Evolutionary conservation across 2,329 filamentous ascomycete genomes (phyloP).

Genomic region (Septoria petroselini): DNA sequence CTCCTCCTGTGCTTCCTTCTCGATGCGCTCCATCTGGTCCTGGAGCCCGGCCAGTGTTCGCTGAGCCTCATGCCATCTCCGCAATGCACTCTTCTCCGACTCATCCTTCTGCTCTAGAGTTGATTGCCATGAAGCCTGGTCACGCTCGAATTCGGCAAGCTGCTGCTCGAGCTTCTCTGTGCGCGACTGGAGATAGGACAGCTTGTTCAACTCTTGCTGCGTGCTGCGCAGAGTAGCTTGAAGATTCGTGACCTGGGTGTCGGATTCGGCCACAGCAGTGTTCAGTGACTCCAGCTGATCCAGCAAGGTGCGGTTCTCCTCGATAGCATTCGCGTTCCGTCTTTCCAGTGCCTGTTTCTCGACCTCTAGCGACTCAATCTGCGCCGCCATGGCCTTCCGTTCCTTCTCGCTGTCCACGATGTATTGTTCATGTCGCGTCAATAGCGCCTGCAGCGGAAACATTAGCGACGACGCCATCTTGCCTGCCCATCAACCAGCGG

Average conservation of each 20-base stretch:
- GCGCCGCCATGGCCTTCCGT: constrained; percentile 66
- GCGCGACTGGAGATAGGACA: constrained; percentile 70
- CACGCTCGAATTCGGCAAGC: constrained; percentile 72
- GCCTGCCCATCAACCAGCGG: constrained; percentile 29
- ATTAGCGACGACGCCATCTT: constrained; percentile 58
- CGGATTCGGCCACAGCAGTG: constrained; percentile 71
- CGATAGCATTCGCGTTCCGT: constrained; percentile 71
- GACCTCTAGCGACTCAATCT: constrained; percentile 71
- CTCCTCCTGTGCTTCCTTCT: constrained; percentile 77
- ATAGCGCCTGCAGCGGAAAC: constrained; percentile 74
- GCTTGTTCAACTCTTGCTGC: constrained; percentile 69
- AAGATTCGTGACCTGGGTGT: constrained; percentile 72
- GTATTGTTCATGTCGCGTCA: constrained; percentile 89
- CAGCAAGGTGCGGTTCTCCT: constrained; percentile 77
- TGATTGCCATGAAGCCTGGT: constrained; percentile 70
- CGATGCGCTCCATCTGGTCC: constrained; percentile 83
- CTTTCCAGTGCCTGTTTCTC: constrained; percentile 68
- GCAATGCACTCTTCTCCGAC: constrained; percentile 73
- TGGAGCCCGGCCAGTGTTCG: constrained; percentile 73
- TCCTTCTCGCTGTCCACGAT: constrained; percentile 89
- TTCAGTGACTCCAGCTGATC: constrained; percentile 85
- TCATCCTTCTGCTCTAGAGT: constrained; percentile 65
- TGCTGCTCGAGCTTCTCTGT: constrained; percentile 79
- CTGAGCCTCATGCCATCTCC: constrained; percentile 84
- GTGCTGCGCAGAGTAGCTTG: constrained; percentile 74